Evolutionary conservation across 202 grass and related monocot species (phyloP).

Genomic region (Panicum hallii): DNA sequence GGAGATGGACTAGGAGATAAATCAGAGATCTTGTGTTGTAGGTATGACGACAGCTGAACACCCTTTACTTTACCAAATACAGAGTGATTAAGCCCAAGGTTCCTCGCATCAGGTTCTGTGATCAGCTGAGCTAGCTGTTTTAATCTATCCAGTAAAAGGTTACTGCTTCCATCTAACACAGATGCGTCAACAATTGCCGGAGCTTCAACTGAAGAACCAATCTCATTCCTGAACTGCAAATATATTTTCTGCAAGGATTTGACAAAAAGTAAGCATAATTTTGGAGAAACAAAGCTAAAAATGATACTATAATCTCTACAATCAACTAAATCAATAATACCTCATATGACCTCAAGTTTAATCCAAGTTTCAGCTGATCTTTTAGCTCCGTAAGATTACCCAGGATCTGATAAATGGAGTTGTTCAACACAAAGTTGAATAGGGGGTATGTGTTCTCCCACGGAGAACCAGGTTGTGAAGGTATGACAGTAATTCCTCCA

Average conservation of each 20-base stretch:
- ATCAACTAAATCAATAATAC: conserved; percentile 44
- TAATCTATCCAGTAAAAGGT: conserved; percentile 78
- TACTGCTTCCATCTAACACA: conserved; percentile 65
- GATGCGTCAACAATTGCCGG: conserved; percentile 59
- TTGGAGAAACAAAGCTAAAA: conserved; percentile 16
- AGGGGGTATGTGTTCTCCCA: conserved; percentile 61
- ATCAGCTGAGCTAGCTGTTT: conserved; percentile 78
- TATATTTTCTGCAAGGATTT: conserved; percentile 63
- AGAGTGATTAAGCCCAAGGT: conserved; percentile 82
- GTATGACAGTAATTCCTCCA: conserved; percentile 80
- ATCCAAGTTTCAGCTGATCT: conserved; percentile 68
- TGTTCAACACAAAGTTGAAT: conserved; percentile 78
- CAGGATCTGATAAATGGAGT: conserved; percentile 64
- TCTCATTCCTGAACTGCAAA: conserved; percentile 68
- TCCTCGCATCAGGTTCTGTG: conserved; percentile 53
- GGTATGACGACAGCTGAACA: conserved; percentile 76
- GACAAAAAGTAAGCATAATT: conserved; percentile 18
- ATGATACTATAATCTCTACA: conserved; percentile 10
- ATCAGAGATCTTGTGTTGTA: conserved; percentile 58
- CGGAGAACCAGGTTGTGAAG: conserved; percentile 60
- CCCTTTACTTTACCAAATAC: conserved; percentile 90
- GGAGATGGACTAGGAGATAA: conserved; percentile 56
- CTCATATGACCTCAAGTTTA: conserved; percentile 62
- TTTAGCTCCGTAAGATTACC: conserved; percentile 73
- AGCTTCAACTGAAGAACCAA: conserved; percentile 71